Percentiles rank a stretch among this genome's conserved stretches.
These are phyloP conservation scores for Botrytis fragariae DNA, from an alignment of 2,329 filamentous ascomycete species.

Conservation along the genomic window DNA sequence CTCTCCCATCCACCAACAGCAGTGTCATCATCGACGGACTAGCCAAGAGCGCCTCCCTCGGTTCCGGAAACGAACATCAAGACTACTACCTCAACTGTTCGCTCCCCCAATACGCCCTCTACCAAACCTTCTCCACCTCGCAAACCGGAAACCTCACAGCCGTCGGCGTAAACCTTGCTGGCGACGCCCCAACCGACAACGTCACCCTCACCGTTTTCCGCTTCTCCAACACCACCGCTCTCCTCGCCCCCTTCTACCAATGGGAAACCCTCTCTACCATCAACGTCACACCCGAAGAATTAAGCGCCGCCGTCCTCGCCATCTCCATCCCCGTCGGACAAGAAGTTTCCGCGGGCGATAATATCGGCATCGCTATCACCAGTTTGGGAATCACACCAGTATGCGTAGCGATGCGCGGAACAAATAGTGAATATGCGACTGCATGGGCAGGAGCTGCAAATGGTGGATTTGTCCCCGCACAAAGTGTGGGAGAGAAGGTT, in stretches of 20 bases:
- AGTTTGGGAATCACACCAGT: slow-evolving; percentile 24
- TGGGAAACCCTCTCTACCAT: slow-evolving; percentile 29
- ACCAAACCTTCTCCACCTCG: slow-evolving; percentile 29
- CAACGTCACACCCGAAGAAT: slow-evolving; percentile 9
- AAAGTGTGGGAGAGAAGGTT: background rate
- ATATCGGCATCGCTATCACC: slow-evolving; percentile 27
- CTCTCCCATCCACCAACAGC: background rate
- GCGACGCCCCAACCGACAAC: slow-evolving; percentile 22
- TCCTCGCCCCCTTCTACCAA: slow-evolving; percentile 29
- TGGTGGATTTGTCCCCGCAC: slow-evolving; percentile 7
- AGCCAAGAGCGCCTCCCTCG: slow-evolving; percentile 5
- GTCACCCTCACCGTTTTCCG: slow-evolving; percentile 28
- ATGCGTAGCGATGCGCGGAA: slow-evolving; percentile 23
- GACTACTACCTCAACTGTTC: slow-evolving; percentile 24
- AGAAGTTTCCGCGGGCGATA: slow-evolving; percentile 25
- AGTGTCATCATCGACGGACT: background rate
- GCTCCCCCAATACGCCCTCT: slow-evolving; percentile 27
- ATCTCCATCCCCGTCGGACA: slow-evolving; percentile 20
- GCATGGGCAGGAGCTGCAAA: background rate
- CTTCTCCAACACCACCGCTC: slow-evolving; percentile 27
- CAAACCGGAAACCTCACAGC: slow-evolving; percentile 24
- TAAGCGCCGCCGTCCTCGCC: slow-evolving; percentile 22
- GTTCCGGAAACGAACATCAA: slow-evolving; percentile 24
- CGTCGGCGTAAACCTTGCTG: slow-evolving; percentile 29
- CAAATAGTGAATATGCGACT: background rate